Conservation (phyloP, 345 rosid genomes). For the Ceriops zippeliana region DNA sequence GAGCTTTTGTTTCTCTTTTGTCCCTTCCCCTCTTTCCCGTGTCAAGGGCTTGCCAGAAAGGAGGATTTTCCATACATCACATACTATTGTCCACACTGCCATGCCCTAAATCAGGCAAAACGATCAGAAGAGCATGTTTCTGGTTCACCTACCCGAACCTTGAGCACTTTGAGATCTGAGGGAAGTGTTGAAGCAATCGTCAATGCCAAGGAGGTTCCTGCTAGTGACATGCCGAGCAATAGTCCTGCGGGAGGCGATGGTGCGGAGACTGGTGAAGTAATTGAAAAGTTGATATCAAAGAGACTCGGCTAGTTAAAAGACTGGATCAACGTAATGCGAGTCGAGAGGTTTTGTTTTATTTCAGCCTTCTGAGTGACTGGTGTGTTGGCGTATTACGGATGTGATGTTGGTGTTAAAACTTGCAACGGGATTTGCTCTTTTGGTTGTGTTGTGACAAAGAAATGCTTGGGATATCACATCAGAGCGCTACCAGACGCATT, state of each 20-base stretch:
- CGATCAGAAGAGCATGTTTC: conserved; percentile 22
- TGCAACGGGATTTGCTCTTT: too few species aligned
- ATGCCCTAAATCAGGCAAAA: conserved; percentile 68
- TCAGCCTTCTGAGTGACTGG: background rate
- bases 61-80: conserved; percentile 79
- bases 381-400: background rate
- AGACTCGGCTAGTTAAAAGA: conserved; percentile 8
- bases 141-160: conserved; percentile 28
- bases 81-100: conserved; percentile 91
- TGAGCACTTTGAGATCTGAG: conserved; percentile 24
- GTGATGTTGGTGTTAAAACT: background rate
- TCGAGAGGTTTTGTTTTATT: background rate
- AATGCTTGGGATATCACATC: too few species aligned
- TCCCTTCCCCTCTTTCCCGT: background rate
- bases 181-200: conserved; percentile 27
- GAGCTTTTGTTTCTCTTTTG: too few species aligned
- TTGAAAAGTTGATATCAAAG: background rate
- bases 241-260: conserved; percentile 8
- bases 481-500: too few species aligned
- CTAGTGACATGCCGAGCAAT: background rate
- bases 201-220: conserved; percentile 17
- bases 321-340: background rate
- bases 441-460: too few species aligned
- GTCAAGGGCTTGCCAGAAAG: conserved; percentile 74
- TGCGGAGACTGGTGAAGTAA: conserved; percentile 13